Base-by-base conservation (phyloP, 192 early-diverging fungal species). In the Chytriomyces sp. region DNA sequence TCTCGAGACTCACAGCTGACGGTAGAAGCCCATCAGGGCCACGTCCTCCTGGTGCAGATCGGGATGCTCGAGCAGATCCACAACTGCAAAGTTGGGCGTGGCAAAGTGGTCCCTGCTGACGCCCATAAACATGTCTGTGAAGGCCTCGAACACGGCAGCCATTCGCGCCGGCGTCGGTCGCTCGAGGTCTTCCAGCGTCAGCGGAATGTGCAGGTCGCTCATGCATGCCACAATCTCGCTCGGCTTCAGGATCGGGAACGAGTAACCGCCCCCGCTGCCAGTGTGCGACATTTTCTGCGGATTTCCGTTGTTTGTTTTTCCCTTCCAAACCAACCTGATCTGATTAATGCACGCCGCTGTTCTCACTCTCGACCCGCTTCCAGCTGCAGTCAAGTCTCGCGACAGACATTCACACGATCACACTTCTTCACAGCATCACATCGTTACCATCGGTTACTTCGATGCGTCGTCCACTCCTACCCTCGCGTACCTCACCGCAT, bases 201-300 rank as follows among this genome's bases (percentile, higher is more conserved):
- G 84, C 7, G 89, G 86, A 33, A 95, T 86, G 30, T 91, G 81
- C 32, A 95, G 75, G 68, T 95, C 92, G n/a, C 78, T 53, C 87
- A 94, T 86, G 73, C 90, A 91, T 28, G 83, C 77, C 36, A 94
- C 84, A 28, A 95, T 91, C 40, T 93, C 92, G 36, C 82, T 75
- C 7, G 84, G 82, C 78, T 88, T 89, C 52, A 93, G 87, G 19
- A 84, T 80, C 4, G 93, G 93, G 72, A 90, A 95, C 33, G 78
- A 68, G 53, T 78, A 81, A 25, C 22, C 17, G 44, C 22, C 52
- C 52, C 30, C 17, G 30, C 8, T 56, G 30, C 53, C 17, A 22
- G 64, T 62, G 32, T 12, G 14, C 19, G 19, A 39, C 22, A n/a
- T 52, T n/a, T 44, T 52, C 32, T 66, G 39, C 19, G n/a, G n/a